Base-by-base conservation (phyloP, 768 basidiomycete genomes). In the Xerocomus brunneocitrinus region DNA sequence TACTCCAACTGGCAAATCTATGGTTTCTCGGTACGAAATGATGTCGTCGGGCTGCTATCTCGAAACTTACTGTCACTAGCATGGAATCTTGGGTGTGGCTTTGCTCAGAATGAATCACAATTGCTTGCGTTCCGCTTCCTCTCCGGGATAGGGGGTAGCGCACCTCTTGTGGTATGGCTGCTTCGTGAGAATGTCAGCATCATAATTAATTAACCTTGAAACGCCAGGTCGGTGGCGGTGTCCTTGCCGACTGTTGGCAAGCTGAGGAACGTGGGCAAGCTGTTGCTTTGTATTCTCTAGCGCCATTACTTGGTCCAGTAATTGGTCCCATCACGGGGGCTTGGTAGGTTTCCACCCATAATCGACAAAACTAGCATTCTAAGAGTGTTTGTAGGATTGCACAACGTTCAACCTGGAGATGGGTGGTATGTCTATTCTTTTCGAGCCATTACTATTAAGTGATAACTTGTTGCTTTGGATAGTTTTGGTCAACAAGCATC, bases 401-500 rank as follows among this genome's bases (percentile, higher is more conserved):
- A 0, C 72, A 87, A 39, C 71, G 69, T 35, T 77, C 83, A 0
- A 83, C 82, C 0, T 89, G 87, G 87, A 72, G 83, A 65, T 88
- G 85, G 85, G 84, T 87, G 30, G 81, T 80, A 65, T 39, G 80
- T 73, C 5, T 35, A 2, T 12, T 41, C 22, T 4, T 39, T 35
- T 36, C 2, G 0, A 16, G 3, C 6, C 10, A 0, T 41, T 14
- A 12, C 14, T 3, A 6, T 49, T 49, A 19, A 19, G 19, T 19
- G 19, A 19, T 19, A 24, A 43, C 3, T 3, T 40, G 3, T 28
- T 41, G 16, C 38, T 58, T 24, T 25, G 7, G 5, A 28, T 28
- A 82, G 77, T 89, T 88, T 64, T 86, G 85, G 80, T 78, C 84
- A 0, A 83, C 83, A 4, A 79, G 74, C 31, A 83, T 87, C 35